Evolutionary conservation across 192 early-diverging fungal species (phyloP), one percentile per base, ranked within the genome.

Genomic region (Helicostylum pulchrum): DNA sequence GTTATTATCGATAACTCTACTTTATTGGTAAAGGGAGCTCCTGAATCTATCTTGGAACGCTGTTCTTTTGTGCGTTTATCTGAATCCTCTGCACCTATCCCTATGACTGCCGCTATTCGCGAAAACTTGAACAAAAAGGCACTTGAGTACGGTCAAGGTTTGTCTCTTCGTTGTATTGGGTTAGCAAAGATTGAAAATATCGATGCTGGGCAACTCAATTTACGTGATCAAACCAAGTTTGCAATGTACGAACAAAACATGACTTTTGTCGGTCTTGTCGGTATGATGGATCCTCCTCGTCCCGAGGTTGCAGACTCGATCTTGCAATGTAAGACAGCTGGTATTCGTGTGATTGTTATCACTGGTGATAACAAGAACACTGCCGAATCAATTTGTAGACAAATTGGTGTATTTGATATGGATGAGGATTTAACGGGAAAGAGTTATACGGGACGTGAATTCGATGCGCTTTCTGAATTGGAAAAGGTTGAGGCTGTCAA

Each of bases 301-400:
- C 87, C 94, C 10, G 95, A 98, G 74, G 94, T 98, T 32, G 74
- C 74, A 52, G 83, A 72, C 20, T 88, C 94, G 17, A 95, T 99
- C 72, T 73, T 68, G 52, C 87, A 90, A 64, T 99, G 98, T 77
- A 80, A 86, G 43, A 87, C 86, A 50, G 98, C 98, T 30, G 98
- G 98, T 54, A 98, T 99, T 65, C 87, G 95, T 47, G 97, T 99
- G 20, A 92, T 98, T 73, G 92, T 99, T 19, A 95, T 98, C 70
- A 99, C 96, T 23, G 98, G 96, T 70, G 96, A 99, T 80, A 92
- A 95, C 80, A 91, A 93, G 79, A 90, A 92, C 73, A 99, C 96
- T 5, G 96, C 96, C 50, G 94, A 98, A 79, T 83, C 91, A 60
- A 95, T 99, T 67, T 96, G 94, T 74, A 88, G 91, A 62, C 80